phyloP scores from a whole-genome alignment of 139 green algal genomes.

The Picochlorum sp. region DNA sequence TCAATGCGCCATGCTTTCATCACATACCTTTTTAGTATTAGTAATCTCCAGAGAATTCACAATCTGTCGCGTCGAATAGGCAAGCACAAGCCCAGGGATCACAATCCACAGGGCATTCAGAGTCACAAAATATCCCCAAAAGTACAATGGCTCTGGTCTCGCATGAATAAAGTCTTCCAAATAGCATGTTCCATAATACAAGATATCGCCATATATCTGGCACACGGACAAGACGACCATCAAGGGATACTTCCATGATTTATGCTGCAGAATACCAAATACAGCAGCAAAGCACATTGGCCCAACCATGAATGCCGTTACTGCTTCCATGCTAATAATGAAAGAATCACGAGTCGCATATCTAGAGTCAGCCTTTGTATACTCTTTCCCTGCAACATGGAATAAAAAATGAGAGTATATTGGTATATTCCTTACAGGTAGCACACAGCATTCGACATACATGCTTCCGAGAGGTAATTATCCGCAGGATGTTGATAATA shows the following conservation, averaged over 20 bases:
- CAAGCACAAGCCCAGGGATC: constrained; percentile 24
- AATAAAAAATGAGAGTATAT: constrained; percentile 15
- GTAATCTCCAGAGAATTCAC: not conserved
- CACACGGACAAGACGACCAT: constrained; percentile 68
- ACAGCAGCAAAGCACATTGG: constrained; percentile 57
- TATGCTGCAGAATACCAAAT: constrained; percentile 37
- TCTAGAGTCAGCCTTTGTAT: constrained; percentile 76
- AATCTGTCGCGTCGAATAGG: not conserved
- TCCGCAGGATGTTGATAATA: constrained; percentile 61
- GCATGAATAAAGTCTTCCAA: constrained; percentile 57
- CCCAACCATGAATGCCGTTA: constrained; percentile 76
- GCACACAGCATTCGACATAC: not conserved
- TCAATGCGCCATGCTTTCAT: not conserved
- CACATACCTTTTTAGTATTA: not conserved
- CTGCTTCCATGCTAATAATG: constrained; percentile 68
- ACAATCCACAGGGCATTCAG: constrained; percentile 73
- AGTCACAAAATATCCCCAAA: constrained; percentile 80
- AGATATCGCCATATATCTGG: constrained; percentile 82
- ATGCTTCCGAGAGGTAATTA: constrained; percentile 70
- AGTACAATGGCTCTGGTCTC: constrained; percentile 73
- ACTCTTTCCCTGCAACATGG: constrained; percentile 67
- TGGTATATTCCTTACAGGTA: too few relatives aligned
- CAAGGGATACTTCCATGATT: constrained; percentile 51
- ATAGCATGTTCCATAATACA: constrained; percentile 76
- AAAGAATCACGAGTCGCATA: constrained; percentile 81